These are phyloP conservation scores for Amanita pallidorosea DNA, from an alignment of 768 basidiomycete genomes.

Conservation along the genomic window DNA sequence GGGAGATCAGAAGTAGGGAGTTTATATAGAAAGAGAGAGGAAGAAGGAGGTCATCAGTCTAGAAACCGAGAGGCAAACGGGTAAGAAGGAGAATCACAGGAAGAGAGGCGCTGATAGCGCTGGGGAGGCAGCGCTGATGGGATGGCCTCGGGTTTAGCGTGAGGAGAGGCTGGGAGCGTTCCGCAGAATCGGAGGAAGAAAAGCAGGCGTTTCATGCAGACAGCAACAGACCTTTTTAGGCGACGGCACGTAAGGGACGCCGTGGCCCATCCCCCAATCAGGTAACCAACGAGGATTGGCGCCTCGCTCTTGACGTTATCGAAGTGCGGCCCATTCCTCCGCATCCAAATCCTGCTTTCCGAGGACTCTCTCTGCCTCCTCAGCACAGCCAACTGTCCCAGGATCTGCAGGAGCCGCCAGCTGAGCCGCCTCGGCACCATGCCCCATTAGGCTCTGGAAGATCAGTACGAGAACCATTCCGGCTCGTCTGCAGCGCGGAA, in stretches of 20 bases:
- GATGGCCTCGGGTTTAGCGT: slow-evolving; percentile 7
- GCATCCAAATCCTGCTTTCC: not conserved
- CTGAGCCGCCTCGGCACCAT: not conserved
- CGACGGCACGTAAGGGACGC: slow-evolving; percentile 12
- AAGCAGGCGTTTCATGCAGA: slow-evolving; percentile 11
- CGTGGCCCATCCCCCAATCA: slow-evolving; percentile 15
- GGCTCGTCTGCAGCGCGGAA: not conserved
- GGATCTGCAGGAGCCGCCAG: not conserved
- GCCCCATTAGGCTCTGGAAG: not conserved
- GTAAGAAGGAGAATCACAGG: not conserved
- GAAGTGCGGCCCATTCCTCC: slow-evolving; percentile 10
- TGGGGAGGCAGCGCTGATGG: not conserved
- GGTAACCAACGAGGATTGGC: slow-evolving; percentile 20
- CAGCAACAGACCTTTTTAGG: slow-evolving; percentile 2
- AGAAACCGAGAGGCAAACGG: slow-evolving; percentile 3
- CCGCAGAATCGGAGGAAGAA: slow-evolving; percentile 9
- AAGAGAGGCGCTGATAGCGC: not conserved
- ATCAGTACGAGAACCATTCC: not conserved
- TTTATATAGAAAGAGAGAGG: not conserved
- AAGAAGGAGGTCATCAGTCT: not conserved
- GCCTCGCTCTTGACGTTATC: slow-evolving; percentile 13
- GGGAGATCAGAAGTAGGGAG: slow-evolving; percentile 1
- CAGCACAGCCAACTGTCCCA: too few relatives aligned
- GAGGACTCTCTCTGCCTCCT: not conserved
- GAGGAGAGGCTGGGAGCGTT: not conserved